A percentile compares a stretch with the other conserved stretches of the same genome.
Evolutionary conservation across 2,329 filamentous ascomycete genomes (phyloP).

Genomic region (Cercospora beticola): DNA sequence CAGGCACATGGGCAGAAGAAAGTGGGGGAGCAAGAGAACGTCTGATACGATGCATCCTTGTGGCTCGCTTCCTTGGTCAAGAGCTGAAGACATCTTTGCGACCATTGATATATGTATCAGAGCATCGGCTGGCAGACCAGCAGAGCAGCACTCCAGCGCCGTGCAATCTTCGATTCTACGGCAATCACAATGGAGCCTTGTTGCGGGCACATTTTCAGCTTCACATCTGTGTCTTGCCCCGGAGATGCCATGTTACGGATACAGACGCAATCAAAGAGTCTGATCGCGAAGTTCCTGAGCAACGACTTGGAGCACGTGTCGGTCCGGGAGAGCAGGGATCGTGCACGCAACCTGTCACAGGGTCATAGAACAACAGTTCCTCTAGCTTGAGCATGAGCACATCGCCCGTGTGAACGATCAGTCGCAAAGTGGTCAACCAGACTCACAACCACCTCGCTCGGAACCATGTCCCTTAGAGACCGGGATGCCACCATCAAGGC

Average conservation of each 20-base stretch:
- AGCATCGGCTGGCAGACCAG: not conserved
- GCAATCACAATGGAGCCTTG: not conserved
- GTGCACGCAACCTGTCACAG: not conserved
- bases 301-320: not conserved
- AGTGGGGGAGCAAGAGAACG: not conserved
- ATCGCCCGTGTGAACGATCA: not conserved
- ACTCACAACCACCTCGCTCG: not conserved
- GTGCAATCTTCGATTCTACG: not conserved
- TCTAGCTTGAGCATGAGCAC: not conserved
- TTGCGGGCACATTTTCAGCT: not conserved
- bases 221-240: not conserved
- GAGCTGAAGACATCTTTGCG: not conserved
- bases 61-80: not conserved
- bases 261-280: not conserved
- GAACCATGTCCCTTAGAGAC: not conserved
- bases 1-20: constrained; percentile 21
- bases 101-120: not conserved
- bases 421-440: not conserved
- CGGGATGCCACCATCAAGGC: not conserved
- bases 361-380: not conserved
- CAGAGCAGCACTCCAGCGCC: not conserved
- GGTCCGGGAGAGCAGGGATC: not conserved
- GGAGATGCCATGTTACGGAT: not conserved
- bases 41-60: not conserved
- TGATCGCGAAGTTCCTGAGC: not conserved